A percentile compares a stretch with the other conserved stretches of the same genome.
Conservation (phyloP, 768 basidiomycete species). For the Lactarius deliciosus region DNA sequence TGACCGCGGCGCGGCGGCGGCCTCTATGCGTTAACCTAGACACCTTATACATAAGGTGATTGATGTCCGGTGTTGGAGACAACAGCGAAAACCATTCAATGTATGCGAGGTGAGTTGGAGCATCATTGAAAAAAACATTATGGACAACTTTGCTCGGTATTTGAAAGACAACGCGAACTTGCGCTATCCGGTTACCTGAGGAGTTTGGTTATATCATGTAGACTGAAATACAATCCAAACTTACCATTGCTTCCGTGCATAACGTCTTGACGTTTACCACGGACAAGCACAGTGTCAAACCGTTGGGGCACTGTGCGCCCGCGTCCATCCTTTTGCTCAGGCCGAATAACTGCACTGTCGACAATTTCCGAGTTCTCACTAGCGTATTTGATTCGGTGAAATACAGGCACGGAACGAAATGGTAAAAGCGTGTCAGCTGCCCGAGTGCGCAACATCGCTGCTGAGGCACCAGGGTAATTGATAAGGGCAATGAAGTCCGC, state of each 20-base stretch:
- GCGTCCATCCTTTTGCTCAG: neutral
- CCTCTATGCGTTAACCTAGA: neutral
- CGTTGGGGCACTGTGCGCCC: neutral
- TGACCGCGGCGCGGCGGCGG: too few species aligned
- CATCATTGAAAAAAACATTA: neutral
- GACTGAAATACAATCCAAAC: neutral
- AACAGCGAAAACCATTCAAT: too few species aligned
- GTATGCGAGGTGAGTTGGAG: too few species aligned
- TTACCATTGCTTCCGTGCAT: neutral
- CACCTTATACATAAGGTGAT: neutral
- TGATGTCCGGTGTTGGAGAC: neutral
- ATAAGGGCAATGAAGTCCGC: neutral
- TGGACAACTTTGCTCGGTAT: neutral
- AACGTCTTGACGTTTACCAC: too few species aligned
- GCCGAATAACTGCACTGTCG: neutral
- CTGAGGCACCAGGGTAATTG: neutral
- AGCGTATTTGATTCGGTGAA: too few species aligned
- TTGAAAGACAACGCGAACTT: conserved; percentile 1
- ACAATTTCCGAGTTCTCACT: too few species aligned
- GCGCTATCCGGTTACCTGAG: neutral
- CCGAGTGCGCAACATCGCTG: too few species aligned
- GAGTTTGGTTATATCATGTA: neutral
- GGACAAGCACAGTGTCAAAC: too few species aligned
- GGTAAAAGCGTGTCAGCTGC: too few species aligned
- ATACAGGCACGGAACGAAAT: too few species aligned